These are phyloP conservation scores for Ramularia endophylla DNA, from an alignment of 2,329 filamentous ascomycete genomes.

Conservation along the genomic window DNA sequence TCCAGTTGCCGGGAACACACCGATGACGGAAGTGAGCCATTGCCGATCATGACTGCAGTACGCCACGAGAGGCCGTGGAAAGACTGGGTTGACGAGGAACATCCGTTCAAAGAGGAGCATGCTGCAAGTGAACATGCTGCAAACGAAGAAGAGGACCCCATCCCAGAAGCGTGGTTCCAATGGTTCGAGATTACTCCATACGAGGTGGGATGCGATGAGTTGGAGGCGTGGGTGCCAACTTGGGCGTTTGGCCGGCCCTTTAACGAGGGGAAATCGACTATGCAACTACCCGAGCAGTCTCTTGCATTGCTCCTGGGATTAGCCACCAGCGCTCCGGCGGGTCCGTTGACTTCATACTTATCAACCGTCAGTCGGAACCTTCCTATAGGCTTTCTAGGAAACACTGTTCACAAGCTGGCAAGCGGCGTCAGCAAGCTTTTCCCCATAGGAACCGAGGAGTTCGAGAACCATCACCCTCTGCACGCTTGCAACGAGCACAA, in stretches of 20 bases:
- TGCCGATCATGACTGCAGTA: constrained; percentile 26
- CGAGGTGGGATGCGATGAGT: constrained; percentile 33
- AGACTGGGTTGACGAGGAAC: constrained; percentile 24
- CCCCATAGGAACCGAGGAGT: constrained; percentile 31
- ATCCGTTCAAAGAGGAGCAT: constrained; percentile 26
- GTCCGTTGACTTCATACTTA: constrained; percentile 29
- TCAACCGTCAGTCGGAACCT: constrained; percentile 30
- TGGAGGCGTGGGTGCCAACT: constrained; percentile 32
- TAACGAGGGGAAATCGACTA: constrained; percentile 26
- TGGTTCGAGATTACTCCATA: constrained; percentile 33
- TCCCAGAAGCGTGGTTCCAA: constrained; percentile 32
- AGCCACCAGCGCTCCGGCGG: constrained; percentile 29
- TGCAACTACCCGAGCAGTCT: constrained; percentile 31
- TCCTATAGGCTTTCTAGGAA: constrained; percentile 27
- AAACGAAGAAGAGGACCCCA: constrained; percentile 15
- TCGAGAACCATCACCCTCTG: constrained; percentile 31
- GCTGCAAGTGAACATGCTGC: constrained; percentile 24
- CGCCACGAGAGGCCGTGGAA: constrained; percentile 27
- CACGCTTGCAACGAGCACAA: constrained; percentile 31
- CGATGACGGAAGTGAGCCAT: constrained; percentile 22
- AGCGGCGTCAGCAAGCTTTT: constrained; percentile 24
- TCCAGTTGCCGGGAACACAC: constrained; percentile 22
- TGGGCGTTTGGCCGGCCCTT: constrained; percentile 34
- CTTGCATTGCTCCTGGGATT: constrained; percentile 30
- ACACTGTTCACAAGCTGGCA: constrained; percentile 25